Evolutionary conservation across 2,329 filamentous ascomycete genomes (phyloP), one percentile per base, ranked within the genome.

Genomic region (Mycocentrospora acerina): DNA sequence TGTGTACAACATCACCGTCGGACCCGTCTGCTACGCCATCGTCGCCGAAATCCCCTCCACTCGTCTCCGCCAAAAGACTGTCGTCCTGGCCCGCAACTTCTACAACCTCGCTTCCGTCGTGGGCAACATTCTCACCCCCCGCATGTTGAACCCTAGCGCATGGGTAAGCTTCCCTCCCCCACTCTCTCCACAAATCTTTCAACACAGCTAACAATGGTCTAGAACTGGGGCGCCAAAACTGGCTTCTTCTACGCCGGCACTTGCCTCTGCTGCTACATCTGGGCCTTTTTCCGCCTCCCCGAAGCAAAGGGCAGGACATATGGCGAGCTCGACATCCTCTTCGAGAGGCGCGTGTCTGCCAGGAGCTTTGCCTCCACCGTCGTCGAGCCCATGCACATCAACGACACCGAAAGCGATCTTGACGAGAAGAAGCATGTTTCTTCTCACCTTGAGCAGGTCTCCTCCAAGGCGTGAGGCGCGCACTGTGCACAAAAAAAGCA

Each of bases 211-310:
- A 46, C 26, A 24, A 16, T 7, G 2, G 5, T 9, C 9, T 12
- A 46, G 51, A 56, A 61, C 66, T 95, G 89, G 89, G 77, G 81
- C 44, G 91, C 90, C 66, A 91, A 81, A 57, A 80, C 88, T 1
- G 89, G 88, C 19, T 94, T 95, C 71, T 93, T 94, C 74, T 89
- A 89, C 84, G 83, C 82, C 14, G 86, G 82, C 2, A 83, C 88
- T 32, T 90, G 86, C 67, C 86, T 88, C 69, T 68, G 82, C 38
- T 90, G 86, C 71, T 80, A 88, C 53, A 67, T 93, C 7, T 94
- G 90, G 72, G 84, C 84, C 0, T 90, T 81, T 61, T 90, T 90
- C 73, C 79, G 86, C 10, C 75, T 91, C 0, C 89, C 89, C 0
- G 89, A 95, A 62, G 87, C 89, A 0, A 75, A 75, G 5, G 89